phyloP scores from a whole-genome alignment of 1,284 basidiomycete species.

The Trichosporon sp. region DNA sequence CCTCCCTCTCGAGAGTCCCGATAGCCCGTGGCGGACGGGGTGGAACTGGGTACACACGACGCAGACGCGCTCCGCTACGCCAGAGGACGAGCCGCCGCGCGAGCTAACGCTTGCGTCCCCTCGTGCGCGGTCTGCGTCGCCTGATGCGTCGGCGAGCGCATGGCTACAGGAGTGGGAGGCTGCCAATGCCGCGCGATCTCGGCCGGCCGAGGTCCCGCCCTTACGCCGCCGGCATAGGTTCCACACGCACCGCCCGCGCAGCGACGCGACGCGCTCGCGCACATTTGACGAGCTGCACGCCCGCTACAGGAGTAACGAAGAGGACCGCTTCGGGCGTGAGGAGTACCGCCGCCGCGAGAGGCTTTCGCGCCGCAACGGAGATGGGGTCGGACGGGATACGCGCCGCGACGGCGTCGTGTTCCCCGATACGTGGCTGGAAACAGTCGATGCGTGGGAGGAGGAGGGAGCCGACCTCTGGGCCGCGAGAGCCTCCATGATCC shows the following conservation, averaged over 20 bases:
- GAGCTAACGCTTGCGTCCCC: constrained; percentile 2
- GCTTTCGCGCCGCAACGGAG: too few species aligned
- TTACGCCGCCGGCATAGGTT: neutral
- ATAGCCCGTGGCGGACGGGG: neutral
- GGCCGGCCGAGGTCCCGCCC: neutral
- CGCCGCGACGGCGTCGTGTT: constrained; percentile 18
- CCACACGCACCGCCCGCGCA: constrained; percentile 1
- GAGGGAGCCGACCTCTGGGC: neutral
- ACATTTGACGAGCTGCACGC: neutral
- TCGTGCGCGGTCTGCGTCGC: neutral
- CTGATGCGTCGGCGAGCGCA: neutral
- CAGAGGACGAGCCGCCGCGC: constrained; percentile 4
- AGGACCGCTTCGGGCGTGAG: neutral
- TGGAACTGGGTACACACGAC: constrained; percentile 2
- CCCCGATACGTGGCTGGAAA: constrained; percentile 8
- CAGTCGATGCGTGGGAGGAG: neutral
- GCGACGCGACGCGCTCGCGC: constrained; percentile 4
- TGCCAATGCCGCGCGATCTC: constrained; percentile 1
- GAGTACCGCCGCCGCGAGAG: neutral
- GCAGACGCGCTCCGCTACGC: neutral
- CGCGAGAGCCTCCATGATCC: neutral
- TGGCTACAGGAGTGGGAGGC: constrained; percentile 13
- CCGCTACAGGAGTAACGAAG: neutral
- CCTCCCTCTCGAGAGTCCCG: neutral
- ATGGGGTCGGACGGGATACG: constrained; percentile 9